A percentile compares a stretch with the other conserved stretches of the same genome.
phyloP scores from a whole-genome alignment of 1,284 basidiomycete genomes.

The Psilocybe mexicana region DNA sequence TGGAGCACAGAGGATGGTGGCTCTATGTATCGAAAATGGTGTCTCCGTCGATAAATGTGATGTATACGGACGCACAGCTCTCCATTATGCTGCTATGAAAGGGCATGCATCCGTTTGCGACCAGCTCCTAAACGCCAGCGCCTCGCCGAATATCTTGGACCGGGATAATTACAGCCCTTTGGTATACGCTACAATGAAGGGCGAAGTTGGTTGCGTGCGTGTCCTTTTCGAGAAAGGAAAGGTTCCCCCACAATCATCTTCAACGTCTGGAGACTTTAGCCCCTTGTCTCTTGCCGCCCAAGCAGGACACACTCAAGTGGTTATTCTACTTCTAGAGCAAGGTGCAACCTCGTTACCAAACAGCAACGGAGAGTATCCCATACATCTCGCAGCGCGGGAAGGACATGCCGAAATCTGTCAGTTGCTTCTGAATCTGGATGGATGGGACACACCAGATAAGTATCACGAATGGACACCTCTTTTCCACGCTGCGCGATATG shows the following conservation, averaged over 20 bases:
- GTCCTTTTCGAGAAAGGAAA: constrained; percentile 73
- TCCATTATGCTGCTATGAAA: constrained; percentile 97
- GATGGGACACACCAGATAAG: constrained; percentile 92
- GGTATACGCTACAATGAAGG: constrained; percentile 90
- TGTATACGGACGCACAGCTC: constrained; percentile 88
- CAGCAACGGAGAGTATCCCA: constrained; percentile 93
- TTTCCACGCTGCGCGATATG: constrained; percentile 93
- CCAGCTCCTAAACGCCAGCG: constrained; percentile 70
- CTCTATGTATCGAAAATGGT: constrained; percentile 77
- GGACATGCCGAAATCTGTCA: constrained; percentile 86
- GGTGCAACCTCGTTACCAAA: constrained; percentile 84
- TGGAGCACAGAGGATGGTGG: constrained; percentile 80
- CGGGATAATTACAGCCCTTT: constrained; percentile 94
- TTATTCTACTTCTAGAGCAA: constrained; percentile 73
- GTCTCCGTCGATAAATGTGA: constrained; percentile 74
- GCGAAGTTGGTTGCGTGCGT: constrained; percentile 79
- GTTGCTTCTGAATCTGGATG: constrained; percentile 74
- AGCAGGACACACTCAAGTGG: constrained; percentile 86
- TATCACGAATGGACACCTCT: constrained; percentile 98
- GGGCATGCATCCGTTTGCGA: constrained; percentile 81
- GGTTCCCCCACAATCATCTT: constrained; percentile 58
- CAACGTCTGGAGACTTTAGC: constrained; percentile 71
- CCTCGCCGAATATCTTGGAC: constrained; percentile 76
- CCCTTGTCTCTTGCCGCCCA: constrained; percentile 92
- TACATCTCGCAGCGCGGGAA: constrained; percentile 97